Percentiles rank a stretch among this genome's conserved stretches.
phyloP scores from a whole-genome alignment of 164 flowering plant genomes.

The Taxillus chinensis region DNA sequence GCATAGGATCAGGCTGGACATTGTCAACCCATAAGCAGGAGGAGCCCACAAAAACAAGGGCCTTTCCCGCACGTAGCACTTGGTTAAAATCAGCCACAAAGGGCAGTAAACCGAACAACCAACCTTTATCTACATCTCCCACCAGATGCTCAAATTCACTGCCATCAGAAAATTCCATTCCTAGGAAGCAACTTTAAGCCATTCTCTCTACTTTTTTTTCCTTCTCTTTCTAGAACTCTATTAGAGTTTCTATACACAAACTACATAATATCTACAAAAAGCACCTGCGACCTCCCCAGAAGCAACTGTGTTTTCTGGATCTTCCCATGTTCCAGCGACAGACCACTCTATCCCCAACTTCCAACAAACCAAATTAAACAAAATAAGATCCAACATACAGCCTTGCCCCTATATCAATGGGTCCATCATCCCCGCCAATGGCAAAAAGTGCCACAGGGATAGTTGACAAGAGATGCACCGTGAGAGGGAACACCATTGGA shows the following conservation, averaged over 20 bases:
- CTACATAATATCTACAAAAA: slow-evolving; percentile 22
- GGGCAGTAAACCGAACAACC: slow-evolving; percentile 11
- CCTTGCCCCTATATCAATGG: slow-evolving; percentile 70
- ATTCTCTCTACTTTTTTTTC: background rate
- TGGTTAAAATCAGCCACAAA: slow-evolving; percentile 32
- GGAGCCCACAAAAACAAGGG: slow-evolving; percentile 37
- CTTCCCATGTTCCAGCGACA: too few relatives aligned
- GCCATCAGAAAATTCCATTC: background rate
- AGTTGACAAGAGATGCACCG: slow-evolving; percentile 50
- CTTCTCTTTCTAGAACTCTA: slow-evolving; percentile 2
- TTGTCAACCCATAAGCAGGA: slow-evolving; percentile 12
- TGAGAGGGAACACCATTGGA: slow-evolving; percentile 70
- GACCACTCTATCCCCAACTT: too few relatives aligned
- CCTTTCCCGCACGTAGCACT: slow-evolving; percentile 36
- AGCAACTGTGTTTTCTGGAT: background rate
- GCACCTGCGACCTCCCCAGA: background rate
- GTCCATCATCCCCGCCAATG: slow-evolving; percentile 77
- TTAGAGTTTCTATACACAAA: slow-evolving; percentile 20
- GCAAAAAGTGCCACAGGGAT: slow-evolving; percentile 77
- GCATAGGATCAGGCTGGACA: too few relatives aligned
- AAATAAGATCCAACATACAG: slow-evolving; percentile 66
- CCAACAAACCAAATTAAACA: slow-evolving; percentile 8
- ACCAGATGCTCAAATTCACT: slow-evolving; percentile 8
- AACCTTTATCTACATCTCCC: slow-evolving; percentile 18
- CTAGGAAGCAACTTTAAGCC: background rate